Percentiles rank a stretch among this genome's conserved stretches.
phyloP scores from a whole-genome alignment of 805 yeast species.

The Lipomyces chichibuensis region DNA sequence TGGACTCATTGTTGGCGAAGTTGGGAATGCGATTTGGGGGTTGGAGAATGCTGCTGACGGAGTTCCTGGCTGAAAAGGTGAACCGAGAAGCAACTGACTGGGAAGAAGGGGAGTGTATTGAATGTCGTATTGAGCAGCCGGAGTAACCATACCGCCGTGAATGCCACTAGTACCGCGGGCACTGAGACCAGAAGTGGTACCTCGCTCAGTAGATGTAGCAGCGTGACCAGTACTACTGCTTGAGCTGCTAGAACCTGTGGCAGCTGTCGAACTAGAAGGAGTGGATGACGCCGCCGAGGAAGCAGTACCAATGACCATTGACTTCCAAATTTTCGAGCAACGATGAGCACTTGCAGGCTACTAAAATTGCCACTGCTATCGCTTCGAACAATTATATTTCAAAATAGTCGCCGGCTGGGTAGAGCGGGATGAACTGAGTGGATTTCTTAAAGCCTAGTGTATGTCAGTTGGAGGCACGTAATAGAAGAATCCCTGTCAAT shows the following conservation, averaged over 20 bases:
- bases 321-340: background rate
- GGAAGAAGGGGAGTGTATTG: constrained; percentile 44
- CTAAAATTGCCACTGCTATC: background rate
- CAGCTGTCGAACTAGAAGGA: background rate
- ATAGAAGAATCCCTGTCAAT: background rate
- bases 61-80: constrained; percentile 46
- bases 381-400: background rate
- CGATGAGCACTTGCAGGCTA: background rate
- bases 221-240: background rate
- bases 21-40: constrained; percentile 28
- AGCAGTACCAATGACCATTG: background rate
- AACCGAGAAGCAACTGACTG: constrained; percentile 45
- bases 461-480: background rate
- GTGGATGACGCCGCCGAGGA: constrained; percentile 2
- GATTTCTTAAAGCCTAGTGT: background rate
- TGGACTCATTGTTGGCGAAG: constrained; percentile 36
- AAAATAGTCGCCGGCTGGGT: background rate
- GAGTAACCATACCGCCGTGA: constrained; percentile 18
- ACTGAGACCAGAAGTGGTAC: constrained; percentile 1
- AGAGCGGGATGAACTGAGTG: background rate
- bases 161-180: background rate
- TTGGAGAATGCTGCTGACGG: constrained; percentile 37
- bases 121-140: constrained; percentile 40
- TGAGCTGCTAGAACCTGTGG: background rate
- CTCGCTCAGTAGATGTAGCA: background rate